Conservation (phyloP, 2,329 filamentous ascomycete genomes). For the Neonectria coccinea region DNA sequence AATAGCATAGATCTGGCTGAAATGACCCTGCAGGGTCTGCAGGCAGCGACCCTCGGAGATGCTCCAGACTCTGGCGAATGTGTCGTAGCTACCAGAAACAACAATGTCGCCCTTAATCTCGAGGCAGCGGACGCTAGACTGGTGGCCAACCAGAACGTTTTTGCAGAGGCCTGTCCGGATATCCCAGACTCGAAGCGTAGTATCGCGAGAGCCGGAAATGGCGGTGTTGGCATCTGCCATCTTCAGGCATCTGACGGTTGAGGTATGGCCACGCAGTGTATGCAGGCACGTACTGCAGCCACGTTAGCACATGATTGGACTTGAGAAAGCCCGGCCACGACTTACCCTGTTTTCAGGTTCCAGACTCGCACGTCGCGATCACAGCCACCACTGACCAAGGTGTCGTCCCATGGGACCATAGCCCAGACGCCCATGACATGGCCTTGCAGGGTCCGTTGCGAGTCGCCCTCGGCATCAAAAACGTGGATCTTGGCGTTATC, state of each 20-base stretch:
- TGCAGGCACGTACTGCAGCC: conserved; percentile 75
- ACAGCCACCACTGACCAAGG: conserved; percentile 94
- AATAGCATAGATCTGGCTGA: conserved; percentile 98
- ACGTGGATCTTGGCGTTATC: conserved; percentile 99
- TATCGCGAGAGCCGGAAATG: conserved; percentile 96
- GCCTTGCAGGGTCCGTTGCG: conserved; percentile 88
- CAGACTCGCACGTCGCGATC: conserved; percentile 97
- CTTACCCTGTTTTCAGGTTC: conserved; percentile 93
- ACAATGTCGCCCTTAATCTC: conserved; percentile 97
- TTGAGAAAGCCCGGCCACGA: conserved; percentile 11
- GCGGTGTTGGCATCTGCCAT: conserved; percentile 96
- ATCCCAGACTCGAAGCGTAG: conserved; percentile 95
- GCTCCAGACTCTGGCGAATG: conserved; percentile 96
- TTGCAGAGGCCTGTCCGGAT: conserved; percentile 87
- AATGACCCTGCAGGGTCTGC: conserved; percentile 90
- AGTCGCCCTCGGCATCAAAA: conserved; percentile 90
- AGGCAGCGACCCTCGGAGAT: conserved; percentile 95
- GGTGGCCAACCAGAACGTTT: conserved; percentile 93
- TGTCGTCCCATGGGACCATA: conserved; percentile 98
- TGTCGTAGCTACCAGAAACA: conserved; percentile 98
- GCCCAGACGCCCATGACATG: conserved; percentile 99
- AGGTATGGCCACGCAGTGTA: conserved; percentile 92
- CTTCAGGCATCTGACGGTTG: conserved; percentile 95
- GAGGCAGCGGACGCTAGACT: conserved; percentile 93
- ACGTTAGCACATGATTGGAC: conserved; percentile 33